Base-by-base conservation (phyloP, 495 filamentous ascomycete species). In the Saxispiralis lemnorum region DNA sequence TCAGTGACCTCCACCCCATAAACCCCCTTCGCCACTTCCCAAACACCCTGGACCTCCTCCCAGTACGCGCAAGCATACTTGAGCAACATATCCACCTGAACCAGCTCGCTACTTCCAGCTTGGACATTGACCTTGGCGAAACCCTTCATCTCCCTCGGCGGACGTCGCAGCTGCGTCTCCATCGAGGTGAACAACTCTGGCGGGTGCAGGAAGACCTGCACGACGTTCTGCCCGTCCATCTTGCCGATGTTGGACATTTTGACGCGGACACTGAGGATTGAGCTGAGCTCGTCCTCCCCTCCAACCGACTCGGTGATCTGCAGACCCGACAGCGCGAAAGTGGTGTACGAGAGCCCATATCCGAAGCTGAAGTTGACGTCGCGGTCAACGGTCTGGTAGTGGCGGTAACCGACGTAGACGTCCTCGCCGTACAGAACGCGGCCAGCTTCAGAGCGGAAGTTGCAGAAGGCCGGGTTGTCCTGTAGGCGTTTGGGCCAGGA, bases 381-480 rank as follows among this genome's bases (percentile, higher is more conserved):
- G 28, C 79, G 63, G 11, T 71, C 62, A n/a, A 69, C 58, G 36
- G 75, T 73, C 56, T 93, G 83, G 63, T 84, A 93, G 62, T 81
- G 80, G 2, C 80, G 66, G 58, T 93, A 92, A 2, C 83, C 83
- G 42, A 93, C 76, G 57, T 79, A 88, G 38, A 92, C 62, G 46
- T 78, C 77, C 59, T 88, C 82, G 36, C 79, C 78, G 53, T 87
- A 87, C 6, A 83, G 63, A 9, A 85, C 80, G 39, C 76, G 70
- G 32, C 72, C 66, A 51, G 82, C 78, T 59, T 89, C 83, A 41
- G 80, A 80, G 6, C 80, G 79, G 62, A 76, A 86, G 61, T 83
- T 85, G 36, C 81, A 59, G 57, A 75, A 88, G 4, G 75, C 75
- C 1, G 82, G 81, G 57, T 79, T 84, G 49, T 87, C 77, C 55